Evolutionary conservation across 2,329 filamentous ascomycete genomes (phyloP).

Genomic region (Cladosporium sp.): DNA sequence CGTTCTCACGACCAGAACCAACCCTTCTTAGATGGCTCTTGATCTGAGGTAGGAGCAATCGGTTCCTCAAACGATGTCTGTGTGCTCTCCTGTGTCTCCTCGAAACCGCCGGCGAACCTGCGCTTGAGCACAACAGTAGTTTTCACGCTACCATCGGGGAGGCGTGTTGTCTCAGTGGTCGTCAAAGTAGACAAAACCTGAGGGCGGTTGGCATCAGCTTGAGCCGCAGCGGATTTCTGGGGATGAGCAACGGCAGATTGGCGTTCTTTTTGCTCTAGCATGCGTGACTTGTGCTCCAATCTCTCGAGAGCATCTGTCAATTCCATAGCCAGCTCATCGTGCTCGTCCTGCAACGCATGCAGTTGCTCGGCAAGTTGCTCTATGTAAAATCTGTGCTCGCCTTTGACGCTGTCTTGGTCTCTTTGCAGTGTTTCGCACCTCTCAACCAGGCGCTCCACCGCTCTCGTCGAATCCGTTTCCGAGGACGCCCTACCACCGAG

Average conservation of each 20-base stretch:
- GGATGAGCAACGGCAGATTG: neutral
- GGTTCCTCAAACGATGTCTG: constrained; percentile 42
- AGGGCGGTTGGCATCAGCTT: neutral
- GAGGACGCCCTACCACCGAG: neutral
- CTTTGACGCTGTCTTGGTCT: neutral
- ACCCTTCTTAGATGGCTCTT: constrained; percentile 25
- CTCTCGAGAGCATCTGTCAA: constrained; percentile 71
- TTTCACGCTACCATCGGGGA: constrained; percentile 59
- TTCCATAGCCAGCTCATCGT: constrained; percentile 74
- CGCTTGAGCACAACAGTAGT: constrained; percentile 61
- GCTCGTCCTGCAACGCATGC: constrained; percentile 84
- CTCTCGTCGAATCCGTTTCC: neutral
- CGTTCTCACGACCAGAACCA: constrained; percentile 41
- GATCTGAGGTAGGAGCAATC: neutral
- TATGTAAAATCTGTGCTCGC: neutral
- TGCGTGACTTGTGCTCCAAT: constrained; percentile 45
- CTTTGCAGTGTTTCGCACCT: neutral
- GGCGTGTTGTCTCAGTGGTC: constrained; percentile 57
- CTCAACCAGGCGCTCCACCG: neutral
- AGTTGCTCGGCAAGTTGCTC: constrained; percentile 39
- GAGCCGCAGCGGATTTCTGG: neutral
- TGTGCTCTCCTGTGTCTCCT: constrained; percentile 59
- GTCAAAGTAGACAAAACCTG: constrained; percentile 59
- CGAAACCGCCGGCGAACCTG: constrained; percentile 61
- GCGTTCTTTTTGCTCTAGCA: constrained; percentile 24